Evolutionary conservation across 2,329 filamentous ascomycete species (phyloP), one percentile per base, ranked within the genome.

Genomic region (Aspergillaceae sp.): DNA sequence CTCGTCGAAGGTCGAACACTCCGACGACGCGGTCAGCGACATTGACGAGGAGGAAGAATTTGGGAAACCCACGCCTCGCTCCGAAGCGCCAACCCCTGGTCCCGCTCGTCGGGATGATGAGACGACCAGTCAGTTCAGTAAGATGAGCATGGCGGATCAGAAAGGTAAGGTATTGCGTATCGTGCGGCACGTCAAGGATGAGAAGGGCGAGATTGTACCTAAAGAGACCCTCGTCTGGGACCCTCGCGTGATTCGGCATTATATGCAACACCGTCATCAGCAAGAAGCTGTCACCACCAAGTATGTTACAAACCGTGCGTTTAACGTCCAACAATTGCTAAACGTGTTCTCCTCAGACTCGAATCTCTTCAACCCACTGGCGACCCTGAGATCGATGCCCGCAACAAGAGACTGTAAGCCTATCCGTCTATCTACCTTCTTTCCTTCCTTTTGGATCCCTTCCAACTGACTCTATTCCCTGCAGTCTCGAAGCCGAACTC

Each of bases 211-310:
- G 56, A 69, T 83, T 10, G 72, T 80, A 47, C 74, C 75, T 28
- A 74, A 78, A 42, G 74, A 75, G 7, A 74, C 83, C 46, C 66
- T 80, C 32, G 76, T 94, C 29, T 83, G 83, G 55, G 89, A 97
- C 63, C 82, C 86, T 2, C 82, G 87, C 42, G 88, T 97, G 43
- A 94, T 95, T 66, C 81, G 85, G 50, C 85, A 90, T 64, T 98
- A 98, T 64, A 78, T 86, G 62, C 89, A 86, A 68, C 77, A 86
- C 52, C 82, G 86, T 54, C 80, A 84, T 49, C 80, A 83, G 54
- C 75, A 80, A 50, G 81, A 88, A 52, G 76, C 87, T 48, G 78
- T 86, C 52, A 79, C 80, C 51, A 83, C 85, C 68, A 85, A 86
- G 80, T 88, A 75, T 59, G 82, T 77, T 38, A 41, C 29, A 26